Percentiles rank a stretch among this genome's conserved stretches.
These are phyloP conservation scores for Scenedesmus sp. DNA, from an alignment of 163 green algal genomes.

Conservation along the genomic window DNA sequence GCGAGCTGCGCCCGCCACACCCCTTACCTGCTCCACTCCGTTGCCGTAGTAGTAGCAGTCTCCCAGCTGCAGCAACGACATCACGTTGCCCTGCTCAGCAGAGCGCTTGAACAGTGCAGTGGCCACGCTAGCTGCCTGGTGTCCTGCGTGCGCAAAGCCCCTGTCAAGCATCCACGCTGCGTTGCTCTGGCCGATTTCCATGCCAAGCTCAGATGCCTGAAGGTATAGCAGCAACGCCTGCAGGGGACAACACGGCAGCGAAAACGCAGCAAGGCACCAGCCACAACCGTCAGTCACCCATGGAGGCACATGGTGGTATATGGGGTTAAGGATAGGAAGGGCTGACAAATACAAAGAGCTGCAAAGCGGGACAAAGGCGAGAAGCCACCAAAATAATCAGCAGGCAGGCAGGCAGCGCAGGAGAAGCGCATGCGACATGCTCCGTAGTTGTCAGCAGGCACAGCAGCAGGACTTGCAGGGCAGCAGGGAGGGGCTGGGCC, in stretches of 20 bases:
- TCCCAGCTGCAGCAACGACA: slow-evolving; percentile 84
- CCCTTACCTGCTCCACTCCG: slow-evolving; percentile 69
- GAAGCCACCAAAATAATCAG: not conserved
- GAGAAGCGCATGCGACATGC: not conserved
- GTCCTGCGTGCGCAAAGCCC: slow-evolving; percentile 57
- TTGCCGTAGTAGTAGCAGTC: slow-evolving; percentile 88
- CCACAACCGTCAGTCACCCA: too few relatives aligned
- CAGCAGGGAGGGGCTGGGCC: not conserved
- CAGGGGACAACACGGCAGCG: not conserved
- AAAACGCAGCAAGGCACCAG: too few relatives aligned
- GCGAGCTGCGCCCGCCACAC: not conserved
- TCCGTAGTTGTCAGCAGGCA: too few relatives aligned
- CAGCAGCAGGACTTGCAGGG: too few relatives aligned
- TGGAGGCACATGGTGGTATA: too few relatives aligned
- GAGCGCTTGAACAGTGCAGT: slow-evolving; percentile 51
- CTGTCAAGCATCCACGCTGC: slow-evolving; percentile 91
- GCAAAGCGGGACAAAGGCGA: too few relatives aligned
- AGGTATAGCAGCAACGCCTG: slow-evolving; percentile 82
- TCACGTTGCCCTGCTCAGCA: slow-evolving; percentile 85
- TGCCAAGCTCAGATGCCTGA: slow-evolving; percentile 84
- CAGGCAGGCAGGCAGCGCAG: not conserved
- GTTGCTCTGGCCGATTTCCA: slow-evolving; percentile 91
- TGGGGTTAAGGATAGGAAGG: too few relatives aligned
- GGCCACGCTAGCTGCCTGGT: slow-evolving; percentile 22
- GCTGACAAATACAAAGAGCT: too few relatives aligned